Percentiles rank a stretch among this genome's conserved stretches.
These are phyloP conservation scores for Blastobotrys serpentis DNA, from an alignment of 1,139 yeast genomes.

Conservation along the genomic window DNA sequence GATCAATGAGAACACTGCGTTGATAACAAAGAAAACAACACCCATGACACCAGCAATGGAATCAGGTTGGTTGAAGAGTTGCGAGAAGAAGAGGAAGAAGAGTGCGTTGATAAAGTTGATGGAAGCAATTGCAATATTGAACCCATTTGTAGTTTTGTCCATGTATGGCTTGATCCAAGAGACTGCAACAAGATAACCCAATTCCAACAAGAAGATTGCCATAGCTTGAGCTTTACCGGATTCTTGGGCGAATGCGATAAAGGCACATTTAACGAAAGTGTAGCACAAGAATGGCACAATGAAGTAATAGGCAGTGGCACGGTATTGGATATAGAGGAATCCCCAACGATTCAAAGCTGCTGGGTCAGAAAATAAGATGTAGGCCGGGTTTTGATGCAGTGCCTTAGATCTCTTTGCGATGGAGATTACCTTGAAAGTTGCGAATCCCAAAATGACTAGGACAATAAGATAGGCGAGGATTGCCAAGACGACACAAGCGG, in stretches of 20 bases:
- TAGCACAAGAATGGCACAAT: conserved; percentile 63
- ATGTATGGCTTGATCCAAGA: conserved; percentile 81
- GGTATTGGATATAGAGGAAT: conserved; percentile 84
- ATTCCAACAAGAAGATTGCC: conserved; percentile 71
- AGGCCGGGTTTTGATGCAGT: conserved; percentile 88
- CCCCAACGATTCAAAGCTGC: conserved; percentile 84
- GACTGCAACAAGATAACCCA: conserved; percentile 60
- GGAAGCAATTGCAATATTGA: conserved; percentile 81
- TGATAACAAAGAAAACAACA: conserved; percentile 82
- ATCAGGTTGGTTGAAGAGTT: conserved; percentile 78
- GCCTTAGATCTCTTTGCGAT: conserved; percentile 71
- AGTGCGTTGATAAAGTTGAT: conserved; percentile 56
- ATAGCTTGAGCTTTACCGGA: conserved; percentile 81
- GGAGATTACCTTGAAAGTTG: conserved; percentile 65
- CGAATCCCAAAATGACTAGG: conserved; percentile 63
- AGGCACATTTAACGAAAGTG: conserved; percentile 69
- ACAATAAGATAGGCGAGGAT: conserved; percentile 60
- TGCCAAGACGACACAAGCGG: conserved; percentile 79
- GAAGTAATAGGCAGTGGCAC: conserved; percentile 87
- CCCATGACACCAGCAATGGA: conserved; percentile 92
- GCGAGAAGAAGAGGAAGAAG: conserved; percentile 85
- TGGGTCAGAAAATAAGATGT: conserved; percentile 81
- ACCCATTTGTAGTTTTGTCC: conserved; percentile 91
- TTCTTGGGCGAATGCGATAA: conserved; percentile 81
- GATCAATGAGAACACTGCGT: conserved; percentile 84